Percentiles rank a stretch among this genome's conserved stretches.
These are phyloP conservation scores for Ampelomyces quisqualis DNA, from an alignment of 2,329 filamentous ascomycete species.

Conservation along the genomic window DNA sequence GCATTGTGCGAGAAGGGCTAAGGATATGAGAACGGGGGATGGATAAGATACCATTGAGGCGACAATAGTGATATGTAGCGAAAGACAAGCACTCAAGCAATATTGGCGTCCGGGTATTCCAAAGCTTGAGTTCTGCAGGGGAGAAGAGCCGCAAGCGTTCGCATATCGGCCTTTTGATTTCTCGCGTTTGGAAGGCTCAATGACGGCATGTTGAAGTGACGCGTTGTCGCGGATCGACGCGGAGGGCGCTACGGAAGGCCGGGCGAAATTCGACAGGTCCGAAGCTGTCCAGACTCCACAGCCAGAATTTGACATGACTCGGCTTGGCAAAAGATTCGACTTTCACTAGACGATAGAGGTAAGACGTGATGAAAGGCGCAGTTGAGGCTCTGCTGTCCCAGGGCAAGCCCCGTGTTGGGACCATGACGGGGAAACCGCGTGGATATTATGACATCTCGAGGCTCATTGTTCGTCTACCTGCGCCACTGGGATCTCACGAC, in stretches of 20 bases:
- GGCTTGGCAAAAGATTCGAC: too few relatives aligned
- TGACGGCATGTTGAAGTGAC: slow-evolving; percentile 19
- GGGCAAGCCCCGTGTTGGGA: too few relatives aligned
- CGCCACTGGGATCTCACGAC: too few relatives aligned
- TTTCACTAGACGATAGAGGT: too few relatives aligned
- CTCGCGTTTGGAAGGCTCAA: slow-evolving; percentile 12
- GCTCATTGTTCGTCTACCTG: too few relatives aligned
- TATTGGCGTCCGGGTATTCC: neutral
- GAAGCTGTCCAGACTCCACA: neutral
- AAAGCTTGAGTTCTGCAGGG: neutral
- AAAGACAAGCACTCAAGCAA: slow-evolving; percentile 6
- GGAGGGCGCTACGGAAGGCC: neutral
- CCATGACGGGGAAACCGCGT: too few relatives aligned
- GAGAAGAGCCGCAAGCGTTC: neutral
- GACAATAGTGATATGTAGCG: slow-evolving; percentile 5
- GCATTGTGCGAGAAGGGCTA: slow-evolving; percentile 8
- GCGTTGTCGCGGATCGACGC: slow-evolving; percentile 6
- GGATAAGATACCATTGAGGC: slow-evolving; percentile 16
- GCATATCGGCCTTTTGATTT: neutral
- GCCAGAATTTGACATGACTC: too few relatives aligned
- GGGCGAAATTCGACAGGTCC: neutral
- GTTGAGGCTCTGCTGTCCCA: neutral
- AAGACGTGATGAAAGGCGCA: too few relatives aligned
- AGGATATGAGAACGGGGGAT: slow-evolving; percentile 7
- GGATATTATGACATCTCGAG: too few relatives aligned